Conservation (phyloP, 2,329 filamentous ascomycete species). For the Thielaviopsis populi region DNA sequence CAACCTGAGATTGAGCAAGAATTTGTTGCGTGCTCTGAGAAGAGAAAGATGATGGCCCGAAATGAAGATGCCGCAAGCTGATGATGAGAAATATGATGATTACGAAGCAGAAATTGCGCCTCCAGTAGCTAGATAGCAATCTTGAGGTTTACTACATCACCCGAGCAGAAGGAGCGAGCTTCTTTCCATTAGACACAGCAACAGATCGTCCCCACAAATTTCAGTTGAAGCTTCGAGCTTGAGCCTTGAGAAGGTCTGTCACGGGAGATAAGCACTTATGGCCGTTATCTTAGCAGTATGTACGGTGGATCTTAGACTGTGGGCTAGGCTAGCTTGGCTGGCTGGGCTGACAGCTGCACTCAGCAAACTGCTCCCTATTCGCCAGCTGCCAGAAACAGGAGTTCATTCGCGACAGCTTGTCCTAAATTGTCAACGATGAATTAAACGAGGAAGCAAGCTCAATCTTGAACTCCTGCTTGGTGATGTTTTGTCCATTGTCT, state of each 20-base stretch:
- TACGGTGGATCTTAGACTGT: not conserved
- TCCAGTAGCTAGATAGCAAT: not conserved
- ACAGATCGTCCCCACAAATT: not conserved
- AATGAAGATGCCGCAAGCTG: too few species aligned
- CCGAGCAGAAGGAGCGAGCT: not conserved
- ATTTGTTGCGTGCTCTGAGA: too few species aligned
- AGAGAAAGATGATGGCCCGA: too few species aligned
- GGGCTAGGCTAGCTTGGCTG: not conserved
- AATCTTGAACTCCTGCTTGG: not conserved
- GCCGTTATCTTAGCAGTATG: not conserved
- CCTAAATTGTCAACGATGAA: conserved; percentile 17
- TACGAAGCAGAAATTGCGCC: not conserved
- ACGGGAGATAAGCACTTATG: not conserved
- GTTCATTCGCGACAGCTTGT: conserved; percentile 20
- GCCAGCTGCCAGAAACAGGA: conserved; percentile 1
- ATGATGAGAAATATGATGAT: not conserved
- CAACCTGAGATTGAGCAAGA: not conserved
- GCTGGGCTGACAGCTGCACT: not conserved
- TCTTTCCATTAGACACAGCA: not conserved
- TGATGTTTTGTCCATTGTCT: not conserved
- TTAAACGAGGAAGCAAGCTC: not conserved
- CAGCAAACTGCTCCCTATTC: not conserved
- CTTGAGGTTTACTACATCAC: not conserved
- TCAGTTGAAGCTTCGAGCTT: not conserved
- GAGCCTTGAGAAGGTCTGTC: not conserved